Percentiles rank a stretch among this genome's conserved stretches.
phyloP scores from a whole-genome alignment of 176 grass and related monocot genomes.

The Alloteropsis semialata region DNA sequence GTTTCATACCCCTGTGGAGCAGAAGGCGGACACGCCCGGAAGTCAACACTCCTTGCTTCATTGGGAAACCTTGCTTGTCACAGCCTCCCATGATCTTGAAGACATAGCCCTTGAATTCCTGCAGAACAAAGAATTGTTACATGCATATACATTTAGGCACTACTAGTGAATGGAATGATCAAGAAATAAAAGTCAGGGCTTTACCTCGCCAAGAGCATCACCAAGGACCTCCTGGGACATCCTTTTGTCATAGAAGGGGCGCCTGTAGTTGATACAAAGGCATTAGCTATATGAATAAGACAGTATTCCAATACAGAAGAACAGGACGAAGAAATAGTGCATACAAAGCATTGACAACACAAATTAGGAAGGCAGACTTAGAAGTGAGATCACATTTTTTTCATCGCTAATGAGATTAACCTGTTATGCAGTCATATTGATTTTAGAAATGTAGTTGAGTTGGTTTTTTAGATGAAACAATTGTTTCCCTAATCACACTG shows the following conservation, averaged over 20 bases:
- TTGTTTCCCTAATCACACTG: background rate
- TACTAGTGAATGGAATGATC: background rate
- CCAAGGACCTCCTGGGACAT: slow-evolving; percentile 84
- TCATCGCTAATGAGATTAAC: background rate
- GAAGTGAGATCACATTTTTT: background rate
- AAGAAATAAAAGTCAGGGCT: background rate
- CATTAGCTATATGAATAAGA: background rate
- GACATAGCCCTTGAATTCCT: slow-evolving; percentile 90
- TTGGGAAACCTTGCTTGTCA: slow-evolving; percentile 91
- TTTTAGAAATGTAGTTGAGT: background rate
- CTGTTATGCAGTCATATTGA: background rate
- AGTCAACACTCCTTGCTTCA: slow-evolving; percentile 91
- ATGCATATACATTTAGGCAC: background rate
- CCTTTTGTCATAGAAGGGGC: slow-evolving; percentile 75
- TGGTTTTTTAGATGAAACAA: background rate
- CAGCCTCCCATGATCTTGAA: slow-evolving; percentile 97
- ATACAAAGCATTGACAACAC: background rate
- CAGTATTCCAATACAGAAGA: background rate
- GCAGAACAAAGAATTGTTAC: slow-evolving; percentile 11
- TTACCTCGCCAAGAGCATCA: slow-evolving; percentile 78
- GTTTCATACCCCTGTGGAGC: slow-evolving; percentile 66
- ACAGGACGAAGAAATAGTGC: background rate
- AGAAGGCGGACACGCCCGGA: slow-evolving; percentile 82
- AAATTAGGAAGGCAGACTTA: background rate
- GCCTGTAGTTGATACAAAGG: slow-evolving; percentile 29